Base-by-base conservation (phyloP, 306 rosid genomes). In the Quillaja saponaria region DNA sequence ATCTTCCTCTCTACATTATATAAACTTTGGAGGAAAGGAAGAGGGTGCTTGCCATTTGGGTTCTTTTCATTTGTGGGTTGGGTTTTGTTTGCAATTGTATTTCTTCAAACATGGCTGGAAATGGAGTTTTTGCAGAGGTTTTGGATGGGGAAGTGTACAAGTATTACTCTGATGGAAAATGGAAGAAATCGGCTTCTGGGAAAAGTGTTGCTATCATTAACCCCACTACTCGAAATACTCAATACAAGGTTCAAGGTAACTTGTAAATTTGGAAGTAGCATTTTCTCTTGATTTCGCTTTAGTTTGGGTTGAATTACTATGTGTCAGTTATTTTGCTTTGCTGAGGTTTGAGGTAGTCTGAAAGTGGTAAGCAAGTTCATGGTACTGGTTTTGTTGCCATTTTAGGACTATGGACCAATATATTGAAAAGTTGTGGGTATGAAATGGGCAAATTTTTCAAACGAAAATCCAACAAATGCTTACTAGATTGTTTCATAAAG, bases 211-310 rank as follows among this genome's bases (percentile, higher is more conserved):
- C 88, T 35, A 92, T 92, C 65, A 70, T 92, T 76, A 88, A 92
- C 59, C 98, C 98, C 5, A 86, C 96, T 19, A 82, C 94, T 1
- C 71, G 95, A 73, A 82, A 82, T 68, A 81, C 87, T 66, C 94
- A 88, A 37, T 92, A 88, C 89, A 92, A 78, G 76, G 98, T 92
- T 80, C 98, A 92, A 84, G 96, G 98, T 91, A 66, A 67, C 50
- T 34, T 2, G 11, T 18, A 0, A n/a, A 25, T 15, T 12, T 6
- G 20, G 8, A 50, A 60, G 44, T 41, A 0, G 20, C 5, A 17
- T 11, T 16, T 41, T 8, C 17, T 18, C 55, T 3, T 37, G 5
- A 40, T 40, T 62, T 10, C 28, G 35, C 45, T 37, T 57, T 58
- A 39, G 15, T 55, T 49, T 53, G 48, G 9, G 8, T 20, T 25